A percentile compares a stretch with the other conserved stretches of the same genome.
Conservation (phyloP, 2,329 filamentous ascomycete genomes). For the Colletotrichum tamarilloi region DNA sequence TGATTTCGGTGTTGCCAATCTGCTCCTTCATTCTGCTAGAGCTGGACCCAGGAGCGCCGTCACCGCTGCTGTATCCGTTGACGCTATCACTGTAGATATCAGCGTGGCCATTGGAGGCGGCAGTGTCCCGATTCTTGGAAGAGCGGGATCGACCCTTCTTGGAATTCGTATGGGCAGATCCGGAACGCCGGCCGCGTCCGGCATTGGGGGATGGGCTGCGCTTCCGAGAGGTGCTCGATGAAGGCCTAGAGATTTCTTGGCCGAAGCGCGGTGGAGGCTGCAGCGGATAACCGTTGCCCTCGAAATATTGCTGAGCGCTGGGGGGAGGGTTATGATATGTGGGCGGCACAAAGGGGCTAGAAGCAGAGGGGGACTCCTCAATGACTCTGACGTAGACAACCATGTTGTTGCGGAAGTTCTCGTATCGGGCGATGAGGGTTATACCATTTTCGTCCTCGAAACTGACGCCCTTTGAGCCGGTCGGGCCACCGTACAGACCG, state of each 20-base stretch:
- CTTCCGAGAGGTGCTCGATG: conserved; percentile 76
- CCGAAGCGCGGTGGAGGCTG: conserved; percentile 63
- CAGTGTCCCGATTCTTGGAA: conserved; percentile 72
- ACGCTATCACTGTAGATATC: conserved; percentile 74
- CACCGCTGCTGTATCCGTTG: conserved; percentile 87
- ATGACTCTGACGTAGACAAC: conserved; percentile 92
- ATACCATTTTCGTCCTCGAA: conserved; percentile 93
- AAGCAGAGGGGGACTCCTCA: conserved; percentile 62
- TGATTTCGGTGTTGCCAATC: conserved; percentile 95
- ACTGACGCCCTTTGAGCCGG: conserved; percentile 83
- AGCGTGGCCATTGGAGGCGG: conserved; percentile 54
- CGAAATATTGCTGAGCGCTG: conserved; percentile 65
- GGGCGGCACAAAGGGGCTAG: conserved; percentile 62
- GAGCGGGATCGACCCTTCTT: conserved; percentile 79
- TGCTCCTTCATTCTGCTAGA: conserved; percentile 85
- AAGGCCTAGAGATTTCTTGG: conserved; percentile 73
- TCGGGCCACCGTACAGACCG: conserved; percentile 84
- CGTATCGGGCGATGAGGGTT: conserved; percentile 93
- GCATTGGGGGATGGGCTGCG: conserved; percentile 82
- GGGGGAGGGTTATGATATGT: conserved; percentile 63
- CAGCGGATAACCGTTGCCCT: conserved; percentile 62
- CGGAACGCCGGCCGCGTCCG: conserved; percentile 79
- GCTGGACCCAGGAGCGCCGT: conserved; percentile 81
- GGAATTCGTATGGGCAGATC: conserved; percentile 71
- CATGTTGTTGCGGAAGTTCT: conserved; percentile 95